Evolutionary conservation across 1,284 basidiomycete genomes (phyloP), one percentile per base, ranked within the genome.

Genomic region (Fomitopsis pinicola): DNA sequence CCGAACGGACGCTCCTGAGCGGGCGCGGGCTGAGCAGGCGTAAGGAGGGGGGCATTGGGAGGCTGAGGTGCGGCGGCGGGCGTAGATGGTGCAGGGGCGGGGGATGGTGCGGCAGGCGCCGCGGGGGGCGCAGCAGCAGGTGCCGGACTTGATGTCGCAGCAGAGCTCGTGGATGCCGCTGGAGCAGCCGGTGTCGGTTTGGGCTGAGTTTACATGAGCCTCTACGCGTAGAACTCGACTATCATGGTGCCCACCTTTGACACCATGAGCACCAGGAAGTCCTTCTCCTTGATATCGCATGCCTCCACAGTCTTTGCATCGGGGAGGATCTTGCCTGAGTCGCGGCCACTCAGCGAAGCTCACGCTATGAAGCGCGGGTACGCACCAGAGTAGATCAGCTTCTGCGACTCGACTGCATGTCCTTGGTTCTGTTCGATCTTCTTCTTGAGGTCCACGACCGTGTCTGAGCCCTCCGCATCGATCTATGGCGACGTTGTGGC

Each of bases 221-320:
- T 50, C 30, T 22, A 30, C 30, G 48, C 19, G 30, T n/a, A 3
- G 28, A 4, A 14, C 54, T 45, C 10, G 35, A 22, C 33, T 12
- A 28, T 3, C 28, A 5, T 1, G 5, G 35, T 58, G 72, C 78
- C 63, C 66, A 95, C 95, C 87, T 98, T 99, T 59, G 94, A 88
- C 52, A 98, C 93, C 97, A 99, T 99, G 54, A 99, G 86, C 19
- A 99, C 97, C 62, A 99, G 81, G 80, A 99, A 99, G 75, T 98
- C 97, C 80, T 98, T 99, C 78, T 99, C 97, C 79, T 98, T 97
- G 81, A 99, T 93, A 63, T 91, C 89, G 72, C 91, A 93, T 61
- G 90, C 90, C 66, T 87, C 92, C 44, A 99, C 84, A 1, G 90
- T 91, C 81, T 95, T 95, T 62, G 89, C 86, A 76, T 99, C 95